Evolutionary conservation across 371 early-diverging fungal genomes (phyloP).

Genomic region (Dinochytrium kinnereticum): DNA sequence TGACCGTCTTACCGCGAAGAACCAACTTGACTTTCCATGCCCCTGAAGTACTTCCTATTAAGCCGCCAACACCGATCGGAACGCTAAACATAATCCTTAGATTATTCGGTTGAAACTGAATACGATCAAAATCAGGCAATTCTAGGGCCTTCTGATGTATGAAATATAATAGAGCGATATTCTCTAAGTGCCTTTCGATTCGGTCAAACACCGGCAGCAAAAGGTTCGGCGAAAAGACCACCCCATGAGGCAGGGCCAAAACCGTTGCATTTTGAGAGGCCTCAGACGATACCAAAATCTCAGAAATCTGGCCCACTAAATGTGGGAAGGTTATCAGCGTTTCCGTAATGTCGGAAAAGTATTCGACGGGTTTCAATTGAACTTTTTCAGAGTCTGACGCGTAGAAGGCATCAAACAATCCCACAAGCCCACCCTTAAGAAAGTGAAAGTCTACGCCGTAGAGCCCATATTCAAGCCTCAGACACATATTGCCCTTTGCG

Average conservation of each 20-base stretch:
- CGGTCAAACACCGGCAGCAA: slow-evolving; percentile 15
- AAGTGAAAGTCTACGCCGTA: not conserved
- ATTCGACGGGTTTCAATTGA: not conserved
- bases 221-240: slow-evolving; percentile 26
- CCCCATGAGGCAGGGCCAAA: slow-evolving; percentile 32
- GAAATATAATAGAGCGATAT: slow-evolving; percentile 23
- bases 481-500: not conserved
- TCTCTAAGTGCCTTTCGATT: slow-evolving; percentile 31
- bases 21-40: slow-evolving; percentile 16
- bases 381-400: not conserved
- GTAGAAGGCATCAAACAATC: not conserved
- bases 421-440: not conserved
- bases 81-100: slow-evolving; percentile 12
- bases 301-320: slow-evolving; percentile 2
- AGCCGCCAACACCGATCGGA: slow-evolving; percentile 14
- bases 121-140: not conserved
- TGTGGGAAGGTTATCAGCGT: not conserved
- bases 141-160: slow-evolving; percentile 11
- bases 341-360: slow-evolving; percentile 14
- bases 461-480: not conserved
- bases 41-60: not conserved
- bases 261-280: slow-evolving; percentile 16
- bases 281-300: not conserved
- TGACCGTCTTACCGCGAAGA: not conserved
- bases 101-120: slow-evolving; percentile 7